Base-by-base conservation (phyloP, 2,329 filamentous ascomycete genomes). In the Dactylella cylindrospora region DNA sequence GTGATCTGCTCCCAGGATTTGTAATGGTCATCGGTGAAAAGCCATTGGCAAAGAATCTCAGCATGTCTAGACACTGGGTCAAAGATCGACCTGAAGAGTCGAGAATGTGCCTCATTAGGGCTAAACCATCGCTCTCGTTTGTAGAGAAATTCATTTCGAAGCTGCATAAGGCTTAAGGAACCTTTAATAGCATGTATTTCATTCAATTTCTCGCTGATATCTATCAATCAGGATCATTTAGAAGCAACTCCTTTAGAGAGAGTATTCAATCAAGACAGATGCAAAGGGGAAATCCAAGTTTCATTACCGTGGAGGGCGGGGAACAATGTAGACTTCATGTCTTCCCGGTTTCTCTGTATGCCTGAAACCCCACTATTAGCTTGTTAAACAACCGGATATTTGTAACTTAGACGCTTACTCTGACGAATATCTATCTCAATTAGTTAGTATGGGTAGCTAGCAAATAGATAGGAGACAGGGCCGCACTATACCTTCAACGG, bases 401-500 rank as follows among this genome's bases (percentile, higher is more conserved):
- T 36, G 36, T 8, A 40, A 5, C 13, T 3, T 25, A 9, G 19
- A 20, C 17, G 36, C 36, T 26, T 25, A 62, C 57, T 45, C 33
- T 62, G 49, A 5, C 57, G 49, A 17, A 62, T 29, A 25, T 62
- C 57, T 62, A 40, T 44, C 3, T 6, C 28, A 26, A 5, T 41
- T 15, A 26, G 22, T 41, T 26, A 43, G 23, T 22, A 33, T 19
- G n/a, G n/a, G n/a, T n/a, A n/a, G n/a, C n/a, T n/a, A n/a, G n/a
- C n/a, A n/a, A n/a, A n/a, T n/a, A n/a, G n/a, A n/a, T n/a, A n/a
- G n/a, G n/a, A n/a, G n/a, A n/a, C n/a, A n/a, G n/a, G n/a, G n/a
- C n/a, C n/a, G n/a, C n/a, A n/a, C n/a, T n/a, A 15, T 26, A 62
- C 57, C 57, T 54, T 62, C 57, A n/a, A 62, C 43, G 1, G 49